phyloP scores from a whole-genome alignment of 2,329 filamentous ascomycete genomes.

The Boeremia lycopersici region DNA sequence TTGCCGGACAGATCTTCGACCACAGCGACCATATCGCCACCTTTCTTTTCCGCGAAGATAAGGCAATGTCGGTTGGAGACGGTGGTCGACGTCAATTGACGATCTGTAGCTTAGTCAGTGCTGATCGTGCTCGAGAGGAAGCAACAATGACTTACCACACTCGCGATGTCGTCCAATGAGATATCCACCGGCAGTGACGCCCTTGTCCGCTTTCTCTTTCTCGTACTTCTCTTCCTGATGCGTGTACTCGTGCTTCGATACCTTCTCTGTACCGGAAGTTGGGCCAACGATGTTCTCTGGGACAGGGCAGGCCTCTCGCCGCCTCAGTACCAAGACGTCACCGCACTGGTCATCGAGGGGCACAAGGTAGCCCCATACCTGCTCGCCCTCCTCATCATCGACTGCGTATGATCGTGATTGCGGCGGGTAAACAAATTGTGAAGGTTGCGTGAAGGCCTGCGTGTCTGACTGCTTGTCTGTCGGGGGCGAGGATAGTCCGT shows the following conservation, averaged over 20 bases:
- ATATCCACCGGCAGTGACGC: constrained; percentile 78
- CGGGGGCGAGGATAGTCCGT: constrained; percentile 62
- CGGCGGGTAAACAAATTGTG: constrained; percentile 79
- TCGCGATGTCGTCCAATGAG: constrained; percentile 91
- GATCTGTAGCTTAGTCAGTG: constrained; percentile 60
- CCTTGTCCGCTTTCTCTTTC: constrained; percentile 56
- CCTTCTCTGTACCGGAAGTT: constrained; percentile 52
- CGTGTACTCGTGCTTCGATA: constrained; percentile 60
- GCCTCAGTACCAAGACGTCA: constrained; percentile 75
- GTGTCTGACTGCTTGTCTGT: constrained; percentile 14
- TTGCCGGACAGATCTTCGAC: constrained; percentile 95
- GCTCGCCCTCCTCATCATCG: constrained; percentile 80
- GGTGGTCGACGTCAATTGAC: constrained; percentile 73
- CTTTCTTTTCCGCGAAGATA: constrained; percentile 67
- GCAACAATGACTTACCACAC: constrained; percentile 69
- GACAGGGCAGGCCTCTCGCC: constrained; percentile 71
- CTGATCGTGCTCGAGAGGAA: constrained; percentile 2
- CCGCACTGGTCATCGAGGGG: constrained; percentile 76
- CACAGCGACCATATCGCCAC: constrained; percentile 68
- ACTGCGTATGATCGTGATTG: constrained; percentile 78
- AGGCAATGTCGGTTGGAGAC: constrained; percentile 87
- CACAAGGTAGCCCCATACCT: constrained; percentile 94
- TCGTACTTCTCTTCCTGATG: constrained; percentile 68
- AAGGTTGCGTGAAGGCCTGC: constrained; percentile 83
- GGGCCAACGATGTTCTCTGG: constrained; percentile 51